These are phyloP conservation scores for Neonectria coccinea DNA, from an alignment of 2,329 filamentous ascomycete genomes.

Conservation along the genomic window DNA sequence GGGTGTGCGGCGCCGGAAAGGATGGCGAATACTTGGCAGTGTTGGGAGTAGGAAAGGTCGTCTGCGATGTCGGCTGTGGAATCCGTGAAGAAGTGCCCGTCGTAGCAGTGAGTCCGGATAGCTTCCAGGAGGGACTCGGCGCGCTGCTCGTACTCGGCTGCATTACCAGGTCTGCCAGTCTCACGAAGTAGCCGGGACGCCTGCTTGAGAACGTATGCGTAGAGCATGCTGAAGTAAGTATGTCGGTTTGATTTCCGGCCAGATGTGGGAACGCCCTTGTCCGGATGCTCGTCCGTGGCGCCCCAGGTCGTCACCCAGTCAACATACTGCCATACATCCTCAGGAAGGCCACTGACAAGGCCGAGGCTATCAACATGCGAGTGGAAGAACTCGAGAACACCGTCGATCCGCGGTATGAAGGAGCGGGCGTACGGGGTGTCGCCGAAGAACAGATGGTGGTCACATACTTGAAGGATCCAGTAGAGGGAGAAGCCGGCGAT, in stretches of 20 bases:
- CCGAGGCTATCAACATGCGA: conserved; percentile 31
- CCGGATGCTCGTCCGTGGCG: conserved; percentile 27
- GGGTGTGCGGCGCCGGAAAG: conserved; percentile 45
- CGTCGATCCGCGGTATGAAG: conserved; percentile 50
- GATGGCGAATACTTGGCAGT: conserved; percentile 53
- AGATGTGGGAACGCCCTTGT: conserved; percentile 52
- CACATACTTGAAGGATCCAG: conserved; percentile 52
- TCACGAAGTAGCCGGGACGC: conserved; percentile 48
- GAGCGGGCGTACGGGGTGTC: conserved; percentile 46
- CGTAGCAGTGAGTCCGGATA: conserved; percentile 48
- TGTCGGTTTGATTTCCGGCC: conserved; percentile 52
- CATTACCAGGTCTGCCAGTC: conserved; percentile 49
- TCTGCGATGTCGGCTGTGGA: conserved; percentile 48
- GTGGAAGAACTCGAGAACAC: conserved; percentile 49
- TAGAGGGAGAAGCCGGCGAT: conserved; percentile 54
- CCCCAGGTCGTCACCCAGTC: conserved; percentile 48
- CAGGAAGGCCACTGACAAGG: conserved; percentile 32
- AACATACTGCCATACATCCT: conserved; percentile 52
- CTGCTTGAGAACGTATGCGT: conserved; percentile 51
- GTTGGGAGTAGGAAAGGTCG: conserved; percentile 47
- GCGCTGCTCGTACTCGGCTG: conserved; percentile 47
- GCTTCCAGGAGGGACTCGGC: conserved; percentile 42
- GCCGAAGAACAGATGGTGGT: conserved; percentile 53
- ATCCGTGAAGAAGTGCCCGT: conserved; percentile 51
- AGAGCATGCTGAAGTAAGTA: conserved; percentile 46